Conservation (phyloP, 768 basidiomycete genomes). For the Tephrocybe rancida region DNA sequence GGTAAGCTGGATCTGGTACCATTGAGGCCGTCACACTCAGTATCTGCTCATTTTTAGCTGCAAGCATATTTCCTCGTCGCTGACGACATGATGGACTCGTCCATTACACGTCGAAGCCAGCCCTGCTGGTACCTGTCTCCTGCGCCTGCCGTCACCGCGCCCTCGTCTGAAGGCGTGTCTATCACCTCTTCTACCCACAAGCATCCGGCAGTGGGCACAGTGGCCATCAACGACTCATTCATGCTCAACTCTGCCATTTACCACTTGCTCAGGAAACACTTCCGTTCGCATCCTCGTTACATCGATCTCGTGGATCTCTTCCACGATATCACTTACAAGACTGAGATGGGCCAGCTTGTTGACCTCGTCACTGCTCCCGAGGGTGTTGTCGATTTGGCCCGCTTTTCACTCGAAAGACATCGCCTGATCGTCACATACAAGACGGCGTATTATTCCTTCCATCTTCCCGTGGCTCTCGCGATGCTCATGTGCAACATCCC, state of each 20-base stretch:
- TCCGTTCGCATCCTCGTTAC: conserved; percentile 80
- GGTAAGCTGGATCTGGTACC: conserved; percentile 47
- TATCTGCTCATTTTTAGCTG: conserved; percentile 51
- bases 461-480: conserved; percentile 95
- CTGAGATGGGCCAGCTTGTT: conserved; percentile 95
- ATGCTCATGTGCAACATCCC: conserved; percentile 78
- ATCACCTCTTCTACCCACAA: conserved; percentile 15
- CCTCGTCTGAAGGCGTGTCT: conserved; percentile 10
- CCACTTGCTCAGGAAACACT: conserved; percentile 84
- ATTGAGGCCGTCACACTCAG: not conserved
- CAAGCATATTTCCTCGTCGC: conserved; percentile 98
- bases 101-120: conserved; percentile 91
- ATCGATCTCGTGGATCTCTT: conserved; percentile 90
- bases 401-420: conserved; percentile 89
- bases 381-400: conserved; percentile 80
- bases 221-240: conserved; percentile 96
- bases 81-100: conserved; percentile 97
- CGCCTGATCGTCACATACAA: conserved; percentile 95
- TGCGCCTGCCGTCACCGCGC: conserved; percentile 21
- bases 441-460: conserved; percentile 98
- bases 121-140: conserved; percentile 86
- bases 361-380: conserved; percentile 97
- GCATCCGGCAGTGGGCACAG: conserved; percentile 61
- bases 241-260: conserved; percentile 97
- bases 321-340: conserved; percentile 89